Conservation (phyloP, 1,284 basidiomycete species). For the Laetiporus sulphureus region DNA sequence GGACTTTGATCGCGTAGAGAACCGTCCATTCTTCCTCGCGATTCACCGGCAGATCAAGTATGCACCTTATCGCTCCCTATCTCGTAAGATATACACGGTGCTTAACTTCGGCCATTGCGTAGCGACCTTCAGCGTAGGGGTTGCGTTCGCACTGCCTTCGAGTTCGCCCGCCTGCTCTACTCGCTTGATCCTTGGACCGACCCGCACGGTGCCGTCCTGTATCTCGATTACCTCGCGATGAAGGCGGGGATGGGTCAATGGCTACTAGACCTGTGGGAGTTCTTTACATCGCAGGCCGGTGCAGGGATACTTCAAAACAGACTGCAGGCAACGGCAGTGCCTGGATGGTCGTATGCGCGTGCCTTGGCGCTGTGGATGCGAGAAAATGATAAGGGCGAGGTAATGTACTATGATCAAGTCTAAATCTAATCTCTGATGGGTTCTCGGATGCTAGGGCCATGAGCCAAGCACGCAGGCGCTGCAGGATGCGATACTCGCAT, state of each 20-base stretch:
- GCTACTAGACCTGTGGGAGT: conserved; percentile 64
- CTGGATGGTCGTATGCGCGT: conserved; percentile 76
- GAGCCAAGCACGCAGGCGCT: conserved; percentile 61
- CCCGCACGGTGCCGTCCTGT: conserved; percentile 80
- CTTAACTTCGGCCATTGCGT: conserved; percentile 9
- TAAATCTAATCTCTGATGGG: too few species aligned
- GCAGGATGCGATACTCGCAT: conserved; percentile 64
- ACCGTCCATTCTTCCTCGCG: conserved; percentile 80
- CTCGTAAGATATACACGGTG: conserved; percentile 2
- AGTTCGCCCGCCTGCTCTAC: conserved; percentile 79
- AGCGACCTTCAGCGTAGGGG: conserved; percentile 84
- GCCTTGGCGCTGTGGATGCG: conserved; percentile 64
- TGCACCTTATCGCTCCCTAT: conserved; percentile 2
- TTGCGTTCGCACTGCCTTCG: conserved; percentile 82
- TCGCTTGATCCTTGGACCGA: conserved; percentile 79
- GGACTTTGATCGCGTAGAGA: conserved; percentile 83
- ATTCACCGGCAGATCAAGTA: conserved; percentile 74
- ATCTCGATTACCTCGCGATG: conserved; percentile 79
- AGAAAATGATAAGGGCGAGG: conserved; percentile 47
- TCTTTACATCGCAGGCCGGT: conserved; percentile 31
- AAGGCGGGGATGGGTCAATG: conserved; percentile 77
- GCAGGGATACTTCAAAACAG: conserved; percentile 26
- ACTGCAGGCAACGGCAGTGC: conserved; percentile 55
- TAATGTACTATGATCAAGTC: too few species aligned
- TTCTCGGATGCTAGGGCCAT: conserved; percentile 22